phyloP scores from a whole-genome alignment of 176 grass and related monocot genomes.

The Zoysia pacifica region DNA sequence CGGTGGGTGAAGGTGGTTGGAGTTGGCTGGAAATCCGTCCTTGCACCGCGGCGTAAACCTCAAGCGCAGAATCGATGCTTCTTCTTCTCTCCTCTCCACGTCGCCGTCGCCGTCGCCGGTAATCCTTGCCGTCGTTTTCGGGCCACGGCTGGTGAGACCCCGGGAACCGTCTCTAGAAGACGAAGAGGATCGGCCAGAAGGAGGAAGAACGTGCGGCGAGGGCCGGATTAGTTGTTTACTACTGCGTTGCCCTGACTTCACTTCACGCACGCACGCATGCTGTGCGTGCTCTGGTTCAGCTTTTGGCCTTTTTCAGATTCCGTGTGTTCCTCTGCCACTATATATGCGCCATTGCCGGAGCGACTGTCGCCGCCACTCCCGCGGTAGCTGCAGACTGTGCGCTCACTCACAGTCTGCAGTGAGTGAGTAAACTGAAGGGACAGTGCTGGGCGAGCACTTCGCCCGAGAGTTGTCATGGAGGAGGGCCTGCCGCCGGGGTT shows the following conservation, averaged over 20 bases:
- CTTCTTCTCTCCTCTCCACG: neutral
- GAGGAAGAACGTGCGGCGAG: neutral
- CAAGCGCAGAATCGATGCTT: neutral
- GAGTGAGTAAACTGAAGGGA: neutral
- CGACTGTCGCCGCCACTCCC: neutral
- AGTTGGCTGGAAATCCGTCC: slow-evolving; percentile 55
- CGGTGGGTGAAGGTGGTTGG: slow-evolving; percentile 47
- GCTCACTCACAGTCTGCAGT: slow-evolving; percentile 22
- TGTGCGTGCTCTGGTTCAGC: neutral
- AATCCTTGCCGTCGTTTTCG: slow-evolving; percentile 31
- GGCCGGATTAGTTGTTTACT: neutral
- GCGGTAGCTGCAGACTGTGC: slow-evolving; percentile 19
- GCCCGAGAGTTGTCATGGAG: slow-evolving; percentile 30
- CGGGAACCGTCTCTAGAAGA: slow-evolving; percentile 47
- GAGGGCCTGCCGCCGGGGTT: slow-evolving; percentile 55
- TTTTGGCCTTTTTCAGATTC: neutral
- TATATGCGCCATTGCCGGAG: slow-evolving; percentile 19
- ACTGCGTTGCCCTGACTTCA: slow-evolving; percentile 13
- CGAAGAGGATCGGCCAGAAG: neutral
- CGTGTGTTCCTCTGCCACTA: slow-evolving; percentile 19
- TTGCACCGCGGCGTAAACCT: neutral
- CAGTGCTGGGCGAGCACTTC: neutral
- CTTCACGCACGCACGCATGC: slow-evolving; percentile 28
- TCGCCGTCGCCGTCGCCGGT: slow-evolving; percentile 14
- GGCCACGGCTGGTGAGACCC: slow-evolving; percentile 56